Evolutionary conservation across 257 asterid species (phyloP), one percentile per base, ranked within the genome.

Genomic region (Ballota nigra): DNA sequence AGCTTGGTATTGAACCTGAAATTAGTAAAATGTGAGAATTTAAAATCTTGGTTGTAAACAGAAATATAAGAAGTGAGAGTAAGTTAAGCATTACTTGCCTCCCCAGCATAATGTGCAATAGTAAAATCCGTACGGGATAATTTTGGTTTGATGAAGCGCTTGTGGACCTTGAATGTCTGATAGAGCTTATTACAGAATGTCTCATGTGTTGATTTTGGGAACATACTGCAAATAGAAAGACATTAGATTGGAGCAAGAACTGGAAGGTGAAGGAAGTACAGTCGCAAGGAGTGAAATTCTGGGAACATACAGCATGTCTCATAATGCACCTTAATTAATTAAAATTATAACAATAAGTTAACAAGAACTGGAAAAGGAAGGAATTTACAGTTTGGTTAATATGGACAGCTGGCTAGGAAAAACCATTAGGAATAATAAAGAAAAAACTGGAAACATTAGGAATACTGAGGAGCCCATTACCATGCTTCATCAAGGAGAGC

Each of bases 401-500:
- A 47, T 53, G 55, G 62, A 70, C 68, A 15, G 18, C 72, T 15
- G 68, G 77, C 65, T 60, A 53, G 59, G 67, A 57, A 71, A 72
- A 74, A 66, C 24, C 67, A 55, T 58, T 26, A 6, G 70, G 66
- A 60, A 56, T 51, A 34, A 31, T n/a, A 23, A 36, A 41, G 38
- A 24, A 15, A 19, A 63, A 59, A 61, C 5, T 18, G 66, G 28
- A 62, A 80, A 68, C 63, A 13, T 45, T 8, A 60, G 72, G 38
- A 73, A 66, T 41, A 55, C 61, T 63, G 64, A 53, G 43, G 76
- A 66, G 66, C 65, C 49, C 12, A 69, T 69, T 78, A 94, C 97
- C 99, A 94, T 81, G 99, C 99, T 86, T 94, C 99, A 80, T 94
- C 99, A 20, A 94, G 97, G 68, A 94, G 95, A 81, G 95, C 90